Conservation (phyloP, 805 yeast species). For the Yamadazyma paraphyllophila region DNA sequence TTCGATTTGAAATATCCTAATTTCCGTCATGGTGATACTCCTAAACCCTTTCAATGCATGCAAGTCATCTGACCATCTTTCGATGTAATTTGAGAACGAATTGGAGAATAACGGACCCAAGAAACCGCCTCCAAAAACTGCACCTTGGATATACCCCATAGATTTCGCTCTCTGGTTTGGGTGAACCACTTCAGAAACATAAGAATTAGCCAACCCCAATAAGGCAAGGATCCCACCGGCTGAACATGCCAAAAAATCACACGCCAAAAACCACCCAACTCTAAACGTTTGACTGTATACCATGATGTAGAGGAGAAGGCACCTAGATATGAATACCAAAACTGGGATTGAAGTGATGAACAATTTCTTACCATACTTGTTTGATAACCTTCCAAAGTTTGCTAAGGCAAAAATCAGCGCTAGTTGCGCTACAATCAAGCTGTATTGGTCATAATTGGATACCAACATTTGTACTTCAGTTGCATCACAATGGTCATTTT, state of each 20-base stretch:
- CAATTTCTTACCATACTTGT: slow-evolving; percentile 35
- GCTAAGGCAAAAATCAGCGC: slow-evolving; percentile 55
- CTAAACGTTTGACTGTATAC: slow-evolving; percentile 26
- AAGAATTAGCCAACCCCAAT: slow-evolving; percentile 60
- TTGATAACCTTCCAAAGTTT: slow-evolving; percentile 41
- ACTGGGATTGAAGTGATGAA: slow-evolving; percentile 21
- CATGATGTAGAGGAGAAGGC: slow-evolving; percentile 24
- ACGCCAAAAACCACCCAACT: slow-evolving; percentile 37
- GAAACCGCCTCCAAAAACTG: slow-evolving; percentile 59
- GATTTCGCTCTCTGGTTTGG: slow-evolving; percentile 55
- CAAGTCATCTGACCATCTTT: not conserved
- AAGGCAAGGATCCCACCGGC: slow-evolving; percentile 63
- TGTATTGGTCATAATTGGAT: slow-evolving; percentile 46
- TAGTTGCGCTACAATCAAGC: slow-evolving; percentile 39
- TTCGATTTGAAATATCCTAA: slow-evolving; percentile 28
- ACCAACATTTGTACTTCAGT: slow-evolving; percentile 31
- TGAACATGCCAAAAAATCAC: slow-evolving; percentile 45
- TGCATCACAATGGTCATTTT: slow-evolving; percentile 26
- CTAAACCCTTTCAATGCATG: not conserved
- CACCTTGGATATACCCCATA: slow-evolving; percentile 58
- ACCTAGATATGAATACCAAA: slow-evolving; percentile 22
- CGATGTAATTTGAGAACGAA: not conserved
- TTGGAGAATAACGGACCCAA: slow-evolving; percentile 64
- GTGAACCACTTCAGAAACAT: slow-evolving; percentile 69
- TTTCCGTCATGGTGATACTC: slow-evolving; percentile 18